Conservation (phyloP, 2,329 filamentous ascomycete species). For the Talaromyces rugulosus region DNA sequence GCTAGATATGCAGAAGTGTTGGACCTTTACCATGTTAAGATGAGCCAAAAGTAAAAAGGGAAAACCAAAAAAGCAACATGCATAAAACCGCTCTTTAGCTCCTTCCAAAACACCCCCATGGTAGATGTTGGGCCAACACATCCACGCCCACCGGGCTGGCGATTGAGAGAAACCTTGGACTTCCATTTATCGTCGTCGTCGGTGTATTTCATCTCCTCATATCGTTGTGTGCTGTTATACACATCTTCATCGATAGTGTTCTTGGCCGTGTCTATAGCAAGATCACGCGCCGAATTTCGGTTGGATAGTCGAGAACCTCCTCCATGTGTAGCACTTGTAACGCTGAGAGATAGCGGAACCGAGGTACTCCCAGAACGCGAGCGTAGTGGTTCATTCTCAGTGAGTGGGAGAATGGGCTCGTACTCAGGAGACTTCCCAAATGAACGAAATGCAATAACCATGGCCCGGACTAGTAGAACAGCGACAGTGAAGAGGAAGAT, state of each 20-base stretch:
- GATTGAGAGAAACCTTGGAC: conserved; percentile 12
- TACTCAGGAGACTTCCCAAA: conserved; percentile 24
- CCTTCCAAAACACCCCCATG: conserved; percentile 60
- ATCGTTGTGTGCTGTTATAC: conserved; percentile 9
- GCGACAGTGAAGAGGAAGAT: conserved; percentile 55
- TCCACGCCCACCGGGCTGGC: conserved; percentile 9
- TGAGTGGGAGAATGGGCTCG: conserved; percentile 29
- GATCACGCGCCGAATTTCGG: conserved; percentile 1
- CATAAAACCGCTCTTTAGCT: conserved; percentile 41
- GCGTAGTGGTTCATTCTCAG: conserved; percentile 17
- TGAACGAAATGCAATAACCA: conserved; percentile 24
- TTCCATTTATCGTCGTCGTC: conserved; percentile 27
- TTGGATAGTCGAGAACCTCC: conserved; percentile 16
- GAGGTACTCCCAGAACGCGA: conserved; percentile 19
- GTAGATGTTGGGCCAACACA: conserved; percentile 30
- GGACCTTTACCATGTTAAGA: conserved; percentile 54
- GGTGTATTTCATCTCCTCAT: conserved; percentile 8
- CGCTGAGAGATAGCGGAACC: conserved; percentile 23
- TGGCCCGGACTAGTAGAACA: conserved; percentile 44
- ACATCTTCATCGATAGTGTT: conserved; percentile 7
- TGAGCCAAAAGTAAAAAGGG: conserved; percentile 63
- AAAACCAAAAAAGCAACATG: conserved; percentile 61
- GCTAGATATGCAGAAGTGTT: background rate
- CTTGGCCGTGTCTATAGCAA: background rate
- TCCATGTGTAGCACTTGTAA: conserved; percentile 18